phyloP scores from a whole-genome alignment of 495 filamentous ascomycete species.

The Emericellopsis terricola region DNA sequence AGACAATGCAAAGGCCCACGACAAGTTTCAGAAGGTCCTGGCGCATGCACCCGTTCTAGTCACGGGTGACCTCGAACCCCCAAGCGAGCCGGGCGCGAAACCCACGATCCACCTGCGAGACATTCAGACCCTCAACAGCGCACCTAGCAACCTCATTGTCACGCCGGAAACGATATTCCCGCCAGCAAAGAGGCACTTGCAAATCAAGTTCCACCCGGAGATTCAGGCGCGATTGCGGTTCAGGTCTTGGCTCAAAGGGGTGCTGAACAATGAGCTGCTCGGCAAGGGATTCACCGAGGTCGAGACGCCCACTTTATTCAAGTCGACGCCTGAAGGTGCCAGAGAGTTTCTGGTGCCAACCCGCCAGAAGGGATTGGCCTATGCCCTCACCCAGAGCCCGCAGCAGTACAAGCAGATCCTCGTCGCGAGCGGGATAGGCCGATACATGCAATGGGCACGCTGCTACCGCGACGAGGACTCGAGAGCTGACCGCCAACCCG shows the following conservation, averaged over 20 bases:
- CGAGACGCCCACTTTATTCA: slow-evolving; percentile 89
- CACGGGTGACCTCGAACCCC: neutral
- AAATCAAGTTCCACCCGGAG: slow-evolving; percentile 51
- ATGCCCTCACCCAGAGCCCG: slow-evolving; percentile 87
- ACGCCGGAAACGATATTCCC: slow-evolving; percentile 53
- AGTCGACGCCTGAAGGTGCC: slow-evolving; percentile 92
- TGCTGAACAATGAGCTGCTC: slow-evolving; percentile 34
- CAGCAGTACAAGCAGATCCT: slow-evolving; percentile 98
- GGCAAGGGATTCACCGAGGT: slow-evolving; percentile 49
- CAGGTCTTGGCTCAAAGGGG: slow-evolving; percentile 29
- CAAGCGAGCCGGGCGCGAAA: neutral
- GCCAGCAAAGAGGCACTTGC: slow-evolving; percentile 60
- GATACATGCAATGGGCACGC: slow-evolving; percentile 82
- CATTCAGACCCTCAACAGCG: slow-evolving; percentile 52
- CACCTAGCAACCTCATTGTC: slow-evolving; percentile 59
- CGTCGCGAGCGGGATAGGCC: slow-evolving; percentile 70
- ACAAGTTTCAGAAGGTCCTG: slow-evolving; percentile 14
- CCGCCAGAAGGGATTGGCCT: slow-evolving; percentile 48
- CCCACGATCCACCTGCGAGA: slow-evolving; percentile 24
- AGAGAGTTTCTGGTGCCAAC: slow-evolving; percentile 93
- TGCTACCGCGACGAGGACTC: slow-evolving; percentile 96
- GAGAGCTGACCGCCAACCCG: slow-evolving; percentile 82
- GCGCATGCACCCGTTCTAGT: slow-evolving; percentile 21
- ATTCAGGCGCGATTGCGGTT: slow-evolving; percentile 45
- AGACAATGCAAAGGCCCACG: slow-evolving; percentile 5